These are phyloP conservation scores for Heterobasidion parviporum DNA, from an alignment of 1,284 basidiomycete species.

Conservation along the genomic window DNA sequence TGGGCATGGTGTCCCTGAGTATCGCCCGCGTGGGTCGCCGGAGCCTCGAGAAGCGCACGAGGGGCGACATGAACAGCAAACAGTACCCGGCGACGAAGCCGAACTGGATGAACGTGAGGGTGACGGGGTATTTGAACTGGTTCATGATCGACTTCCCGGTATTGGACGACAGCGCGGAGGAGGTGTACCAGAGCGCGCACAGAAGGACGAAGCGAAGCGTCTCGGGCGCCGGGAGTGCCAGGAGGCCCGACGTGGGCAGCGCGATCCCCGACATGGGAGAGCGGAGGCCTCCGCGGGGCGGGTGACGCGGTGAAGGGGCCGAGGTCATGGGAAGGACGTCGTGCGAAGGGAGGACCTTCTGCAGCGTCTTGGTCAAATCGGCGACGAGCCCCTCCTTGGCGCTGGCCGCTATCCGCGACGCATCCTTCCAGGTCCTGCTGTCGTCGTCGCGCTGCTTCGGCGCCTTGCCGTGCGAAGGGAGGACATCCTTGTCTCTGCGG, in stretches of 20 bases:
- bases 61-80: constrained; percentile 69
- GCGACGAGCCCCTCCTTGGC: neutral
- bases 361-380: constrained; percentile 4
- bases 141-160: constrained; percentile 85
- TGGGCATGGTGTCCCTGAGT: constrained; percentile 75
- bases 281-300: neutral
- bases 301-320: constrained; percentile 1
- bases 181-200: constrained; percentile 75
- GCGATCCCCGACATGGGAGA: constrained; percentile 1
- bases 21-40: constrained; percentile 68
- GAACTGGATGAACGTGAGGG: constrained; percentile 97
- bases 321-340: constrained; percentile 4
- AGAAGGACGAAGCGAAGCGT: constrained; percentile 50
- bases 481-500: neutral
- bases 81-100: constrained; percentile 88
- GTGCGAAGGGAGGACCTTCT: constrained; percentile 6
- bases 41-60: constrained; percentile 58
- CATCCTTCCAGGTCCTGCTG: neutral
- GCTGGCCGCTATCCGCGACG: neutral
- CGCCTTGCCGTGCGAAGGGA: constrained; percentile 3
- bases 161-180: constrained; percentile 84
- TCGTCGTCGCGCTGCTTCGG: neutral
- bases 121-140: constrained; percentile 81
- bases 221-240: constrained; percentile 18
- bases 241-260: neutral